Evolutionary conservation across 2,329 filamentous ascomycete genomes (phyloP).

Genomic region (Aspergillus glaucus): DNA sequence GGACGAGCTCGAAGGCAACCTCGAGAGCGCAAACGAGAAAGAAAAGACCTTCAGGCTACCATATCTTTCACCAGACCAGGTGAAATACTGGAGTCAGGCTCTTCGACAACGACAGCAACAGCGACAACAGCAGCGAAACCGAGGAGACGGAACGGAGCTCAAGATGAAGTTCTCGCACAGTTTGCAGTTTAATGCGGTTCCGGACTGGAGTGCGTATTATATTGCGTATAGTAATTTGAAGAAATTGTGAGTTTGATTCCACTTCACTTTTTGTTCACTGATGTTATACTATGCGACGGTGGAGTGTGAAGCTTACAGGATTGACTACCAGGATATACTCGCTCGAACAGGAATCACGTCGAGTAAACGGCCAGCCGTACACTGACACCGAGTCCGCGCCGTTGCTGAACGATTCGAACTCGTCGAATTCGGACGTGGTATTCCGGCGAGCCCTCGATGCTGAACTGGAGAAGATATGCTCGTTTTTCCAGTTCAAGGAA

Average conservation of each 20-base stretch:
- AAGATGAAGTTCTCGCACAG: conserved; percentile 99
- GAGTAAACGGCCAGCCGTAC: conserved; percentile 43
- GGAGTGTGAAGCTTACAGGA: no score
- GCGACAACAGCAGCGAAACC: conserved; percentile 9
- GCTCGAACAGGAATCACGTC: conserved; percentile 78
- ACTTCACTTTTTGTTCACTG: conserved; percentile 1
- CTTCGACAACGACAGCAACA: conserved; percentile 19
- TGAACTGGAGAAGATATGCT: conserved; percentile 88
- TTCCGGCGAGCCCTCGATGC: conserved; percentile 77
- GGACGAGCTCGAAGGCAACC: neutral
- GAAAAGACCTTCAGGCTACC: conserved; percentile 1
- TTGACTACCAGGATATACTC: conserved; percentile 68
- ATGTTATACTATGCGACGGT: no score
- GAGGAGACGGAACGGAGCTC: conserved; percentile 52
- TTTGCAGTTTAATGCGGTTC: conserved; percentile 98
- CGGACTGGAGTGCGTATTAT: conserved; percentile 98
- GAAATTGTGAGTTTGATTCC: conserved; percentile 66
- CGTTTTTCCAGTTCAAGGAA: conserved; percentile 87
- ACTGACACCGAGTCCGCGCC: conserved; percentile 79
- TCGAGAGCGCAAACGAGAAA: neutral
- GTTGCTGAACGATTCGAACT: conserved; percentile 57
- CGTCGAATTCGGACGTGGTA: conserved; percentile 66
- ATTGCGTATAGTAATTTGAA: conserved; percentile 98
- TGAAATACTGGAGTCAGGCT: conserved; percentile 30
- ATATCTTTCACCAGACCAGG: conserved; percentile 10